These are phyloP conservation scores for Aurantiochytrium sp. DNA, from an alignment of 108 stramenopile species.

Conservation along the genomic window DNA sequence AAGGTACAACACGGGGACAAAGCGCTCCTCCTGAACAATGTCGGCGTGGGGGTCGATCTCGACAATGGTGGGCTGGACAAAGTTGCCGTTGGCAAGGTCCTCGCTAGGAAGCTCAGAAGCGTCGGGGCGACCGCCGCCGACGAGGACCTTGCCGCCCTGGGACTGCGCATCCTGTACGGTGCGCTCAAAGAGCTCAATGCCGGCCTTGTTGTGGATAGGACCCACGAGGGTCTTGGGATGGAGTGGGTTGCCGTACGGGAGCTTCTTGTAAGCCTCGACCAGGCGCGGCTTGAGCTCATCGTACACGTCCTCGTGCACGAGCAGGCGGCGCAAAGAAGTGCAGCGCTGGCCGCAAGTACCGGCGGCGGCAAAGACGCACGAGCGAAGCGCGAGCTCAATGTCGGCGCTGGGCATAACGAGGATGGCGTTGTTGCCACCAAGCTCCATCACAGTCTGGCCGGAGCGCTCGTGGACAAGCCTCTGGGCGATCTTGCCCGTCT, in stretches of 20 bases:
- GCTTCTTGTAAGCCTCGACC: slow-evolving; percentile 18
- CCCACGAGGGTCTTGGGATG: slow-evolving; percentile 27
- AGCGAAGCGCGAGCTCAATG: slow-evolving; percentile 31
- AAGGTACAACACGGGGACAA: slow-evolving; percentile 37
- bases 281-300: slow-evolving; percentile 29
- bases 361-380: slow-evolving; percentile 36
- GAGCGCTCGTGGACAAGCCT: slow-evolving; percentile 26
- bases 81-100: slow-evolving; percentile 20
- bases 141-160: slow-evolving; percentile 29
- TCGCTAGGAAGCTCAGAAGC: background rate
- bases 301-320: slow-evolving; percentile 36
- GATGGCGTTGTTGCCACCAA: slow-evolving; percentile 38
- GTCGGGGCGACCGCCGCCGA: slow-evolving; percentile 3
- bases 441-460: slow-evolving; percentile 30
- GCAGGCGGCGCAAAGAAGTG: slow-evolving; percentile 35
- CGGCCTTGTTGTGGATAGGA: slow-evolving; percentile 26
- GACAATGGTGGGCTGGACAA: slow-evolving; percentile 34
- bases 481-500: slow-evolving; percentile 9
- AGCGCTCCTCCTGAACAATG: slow-evolving; percentile 35
- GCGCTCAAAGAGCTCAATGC: background rate
- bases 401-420: slow-evolving; percentile 31
- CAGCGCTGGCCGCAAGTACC: slow-evolving; percentile 49
- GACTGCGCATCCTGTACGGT: slow-evolving; percentile 2
- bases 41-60: slow-evolving; percentile 10
- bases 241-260: slow-evolving; percentile 34